Evolutionary conservation across 352 stramenopile species (phyloP).

Genomic region (Pythium grandisporangium): DNA sequence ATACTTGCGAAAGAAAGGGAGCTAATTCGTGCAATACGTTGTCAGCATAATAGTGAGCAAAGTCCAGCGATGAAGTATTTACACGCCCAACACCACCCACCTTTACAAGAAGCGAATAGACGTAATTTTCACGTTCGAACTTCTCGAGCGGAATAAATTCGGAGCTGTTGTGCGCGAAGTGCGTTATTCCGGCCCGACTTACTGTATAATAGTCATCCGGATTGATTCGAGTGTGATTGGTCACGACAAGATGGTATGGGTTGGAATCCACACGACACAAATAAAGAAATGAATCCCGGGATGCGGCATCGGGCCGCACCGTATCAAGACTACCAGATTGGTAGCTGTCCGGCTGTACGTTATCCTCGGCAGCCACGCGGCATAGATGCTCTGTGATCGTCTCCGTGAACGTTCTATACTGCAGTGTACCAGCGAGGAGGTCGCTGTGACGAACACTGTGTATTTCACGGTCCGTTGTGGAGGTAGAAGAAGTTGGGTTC

Average conservation of each 20-base stretch:
- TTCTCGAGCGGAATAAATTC: constrained; percentile 86
- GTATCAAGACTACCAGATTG: background rate
- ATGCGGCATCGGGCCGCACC: constrained; percentile 4
- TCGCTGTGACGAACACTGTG: constrained; percentile 30
- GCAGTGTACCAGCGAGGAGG: constrained; percentile 27
- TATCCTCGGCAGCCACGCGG: background rate
- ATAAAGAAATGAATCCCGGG: constrained; percentile 68
- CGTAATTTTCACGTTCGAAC: constrained; percentile 88
- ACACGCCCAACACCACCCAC: constrained; percentile 12
- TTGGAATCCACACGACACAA: constrained; percentile 60
- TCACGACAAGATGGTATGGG: constrained; percentile 63
- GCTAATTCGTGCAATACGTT: too few relatives aligned
- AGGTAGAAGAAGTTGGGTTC: background rate
- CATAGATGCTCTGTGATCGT: constrained; percentile 34
- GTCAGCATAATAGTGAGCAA: too few relatives aligned
- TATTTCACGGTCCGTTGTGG: constrained; percentile 3
- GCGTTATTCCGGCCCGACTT: constrained; percentile 81
- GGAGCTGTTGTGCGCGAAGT: constrained; percentile 65
- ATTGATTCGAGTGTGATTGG: constrained; percentile 56
- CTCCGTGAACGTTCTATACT: constrained; percentile 59
- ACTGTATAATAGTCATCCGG: constrained; percentile 87
- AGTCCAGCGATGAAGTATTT: too few relatives aligned
- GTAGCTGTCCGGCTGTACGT: constrained; percentile 1
- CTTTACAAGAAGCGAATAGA: constrained; percentile 79
- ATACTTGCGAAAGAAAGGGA: constrained; percentile 89